Base-by-base conservation (phyloP, 2,329 filamentous ascomycete genomes). In the Cladophialophora bantiana region DNA sequence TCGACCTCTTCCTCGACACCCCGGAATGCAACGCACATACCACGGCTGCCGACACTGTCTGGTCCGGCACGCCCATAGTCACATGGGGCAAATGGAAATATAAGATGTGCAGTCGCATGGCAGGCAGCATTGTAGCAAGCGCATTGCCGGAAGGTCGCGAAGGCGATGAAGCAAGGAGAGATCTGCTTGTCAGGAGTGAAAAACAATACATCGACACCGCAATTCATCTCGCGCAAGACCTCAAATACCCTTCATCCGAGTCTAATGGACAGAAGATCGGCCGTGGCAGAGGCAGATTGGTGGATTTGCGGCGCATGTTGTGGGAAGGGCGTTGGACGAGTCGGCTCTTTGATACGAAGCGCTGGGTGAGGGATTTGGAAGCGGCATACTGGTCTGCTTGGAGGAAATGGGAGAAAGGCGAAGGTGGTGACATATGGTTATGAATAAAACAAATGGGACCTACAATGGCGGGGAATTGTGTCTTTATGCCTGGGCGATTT, bases 61-160 rank as follows among this genome's bases (percentile, higher is more conserved):
- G 95, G 95, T 96, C 92, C 60, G 96, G 94, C 73, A 98, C 95
- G 0, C 95, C 95, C 4, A 82, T 99, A 26, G 83, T 99, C 34
- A 99, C 95, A 0, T 84, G 95, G 35, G 94, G 95, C 10, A 88
- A 95, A 40, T 97, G 98, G 78, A 87, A 91, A 59, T 97, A 97
- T 81, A 99, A 99, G 80, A 99, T 99, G 95, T 99, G 95, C 79
- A 96, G 93, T 52, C 91, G 95, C 62, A 99, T 99, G 91, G 95
- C 94, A 6, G 94, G 95, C 6, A 97, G 93, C 10, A 98, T 99
- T 64, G 84, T 99, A 35, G 91, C 89, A 70, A 95, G 95, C 15
- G 95, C 95, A 0, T 81, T 99, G 3, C 95, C 95, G 0, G 90
- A 88, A 71, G 84, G 83, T 0, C 79, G 83, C 1, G 87, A 88